Percentiles rank a stretch among this genome's conserved stretches.
Conservation (phyloP, 306 rosid genomes). For the Corylus avellana region DNA sequence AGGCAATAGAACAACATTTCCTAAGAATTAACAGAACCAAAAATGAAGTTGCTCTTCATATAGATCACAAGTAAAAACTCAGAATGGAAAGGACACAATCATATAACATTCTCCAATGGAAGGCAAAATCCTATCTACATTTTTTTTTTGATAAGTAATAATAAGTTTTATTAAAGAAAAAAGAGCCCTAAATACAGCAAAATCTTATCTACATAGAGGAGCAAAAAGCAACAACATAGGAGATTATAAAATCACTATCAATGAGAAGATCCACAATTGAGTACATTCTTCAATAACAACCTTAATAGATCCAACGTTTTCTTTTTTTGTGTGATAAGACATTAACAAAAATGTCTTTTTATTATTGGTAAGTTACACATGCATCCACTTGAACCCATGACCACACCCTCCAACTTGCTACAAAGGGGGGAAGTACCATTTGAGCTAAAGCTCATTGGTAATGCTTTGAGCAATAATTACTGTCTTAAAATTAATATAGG, state of each 20-base stretch:
- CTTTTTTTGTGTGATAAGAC: background rate
- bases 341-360: too few species aligned
- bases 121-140: background rate
- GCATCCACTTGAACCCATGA: too few species aligned
- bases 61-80: background rate
- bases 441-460: too few species aligned
- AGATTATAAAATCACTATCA: background rate
- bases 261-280: background rate
- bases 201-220: background rate
- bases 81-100: background rate
- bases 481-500: background rate
- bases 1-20: background rate
- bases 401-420: too few species aligned
- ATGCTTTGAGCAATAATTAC: background rate
- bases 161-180: too few species aligned
- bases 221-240: background rate
- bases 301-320: background rate
- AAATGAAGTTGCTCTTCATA: background rate
- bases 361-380: too few species aligned
- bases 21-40: background rate
- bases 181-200: background rate
- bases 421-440: too few species aligned
- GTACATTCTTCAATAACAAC: background rate
- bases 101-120: background rate
- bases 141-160: background rate